Base-by-base conservation (phyloP, 169 alveolate genomes). In the Besnoitia besnoiti region DNA sequence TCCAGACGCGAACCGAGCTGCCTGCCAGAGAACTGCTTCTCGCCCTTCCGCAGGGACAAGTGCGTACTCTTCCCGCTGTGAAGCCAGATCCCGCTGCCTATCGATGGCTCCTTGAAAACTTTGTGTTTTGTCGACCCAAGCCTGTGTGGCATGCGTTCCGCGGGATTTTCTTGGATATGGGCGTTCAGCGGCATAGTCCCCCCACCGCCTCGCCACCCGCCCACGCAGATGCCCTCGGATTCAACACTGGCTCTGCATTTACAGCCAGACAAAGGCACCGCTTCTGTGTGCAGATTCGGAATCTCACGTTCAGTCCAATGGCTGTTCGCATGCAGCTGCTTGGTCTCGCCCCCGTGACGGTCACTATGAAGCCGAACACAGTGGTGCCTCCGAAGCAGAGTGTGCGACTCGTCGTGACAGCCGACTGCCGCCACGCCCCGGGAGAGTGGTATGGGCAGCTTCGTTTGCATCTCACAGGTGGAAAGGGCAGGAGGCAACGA, bases 131-230 rank as follows among this genome's bases (percentile, higher is more conserved):
- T 19, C 8, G 80, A 8, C 44, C 80, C 40, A 37, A n/a, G 46
- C 80, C 80, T 37, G 46, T 67, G 27, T 67, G 80, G 80, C 47
- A 35, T 30, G 16, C 40, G 47, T 67, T 67, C 24, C 80, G 10
- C 44, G 80, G 47, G 46, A 30, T 33, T 24, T 67, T 67, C 80
- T 35, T 67, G 47, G 80, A 67, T 44, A 67, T 67, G 80, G 80
- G 80, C 4, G 33, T 67, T 10, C 80, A 67, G 46, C 80, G 80
- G 80, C 73, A 55, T 7, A 55, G 16, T 55, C 73, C 73, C 27
- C 27, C 73, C 3, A n/a, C n/a, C n/a, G n/a, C n/a, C n/a, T n/a
- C n/a, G n/a, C n/a, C n/a, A n/a, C n/a, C n/a, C n/a, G n/a, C n/a
- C n/a, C n/a, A n/a, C n/a, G n/a, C n/a, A n/a, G n/a, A n/a, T n/a